phyloP scores from a whole-genome alignment of 257 asterid genomes.

The Ehretia macrophylla region DNA sequence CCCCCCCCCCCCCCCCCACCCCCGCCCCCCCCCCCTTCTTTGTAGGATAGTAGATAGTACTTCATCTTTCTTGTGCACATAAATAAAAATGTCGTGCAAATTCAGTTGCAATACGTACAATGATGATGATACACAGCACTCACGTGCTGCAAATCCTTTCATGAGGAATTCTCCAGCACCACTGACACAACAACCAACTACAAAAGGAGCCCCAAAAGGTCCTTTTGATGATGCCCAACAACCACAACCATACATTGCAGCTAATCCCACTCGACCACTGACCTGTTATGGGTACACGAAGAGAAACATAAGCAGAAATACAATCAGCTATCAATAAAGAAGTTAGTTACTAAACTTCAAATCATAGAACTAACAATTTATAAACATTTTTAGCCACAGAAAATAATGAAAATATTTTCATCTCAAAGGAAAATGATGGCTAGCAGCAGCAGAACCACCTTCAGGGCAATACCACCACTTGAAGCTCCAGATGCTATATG shows the following conservation, averaged over 20 bases:
- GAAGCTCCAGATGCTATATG: constrained; percentile 88
- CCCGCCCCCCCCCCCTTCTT: too few relatives aligned
- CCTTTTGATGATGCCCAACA: constrained; percentile 87
- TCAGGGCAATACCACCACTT: constrained; percentile 96
- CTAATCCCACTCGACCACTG: constrained; percentile 92
- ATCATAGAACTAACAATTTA: too few relatives aligned
- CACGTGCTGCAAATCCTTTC: constrained; percentile 82
- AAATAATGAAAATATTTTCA: too few relatives aligned
- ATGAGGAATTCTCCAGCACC: constrained; percentile 95
- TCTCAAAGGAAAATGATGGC: too few relatives aligned
- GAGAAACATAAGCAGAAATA: not conserved
- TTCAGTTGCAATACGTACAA: constrained; percentile 33
- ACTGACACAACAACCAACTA: constrained; percentile 83
- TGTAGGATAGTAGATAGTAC: too few relatives aligned
- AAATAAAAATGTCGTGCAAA: not conserved
- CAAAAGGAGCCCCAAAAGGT: constrained; percentile 49
- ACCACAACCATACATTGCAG: constrained; percentile 89
- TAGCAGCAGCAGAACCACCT: constrained; percentile 42
- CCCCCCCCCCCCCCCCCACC: too few relatives aligned
- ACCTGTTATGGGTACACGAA: constrained; percentile 41
- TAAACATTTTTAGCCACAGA: too few relatives aligned
- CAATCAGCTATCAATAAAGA: too few relatives aligned
- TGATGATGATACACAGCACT: constrained; percentile 73
- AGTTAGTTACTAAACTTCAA: too few relatives aligned
- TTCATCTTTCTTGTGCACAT: too few relatives aligned